phyloP scores from a whole-genome alignment of 2,329 filamentous ascomycete genomes.

The Leptographium radiaticola region DNA sequence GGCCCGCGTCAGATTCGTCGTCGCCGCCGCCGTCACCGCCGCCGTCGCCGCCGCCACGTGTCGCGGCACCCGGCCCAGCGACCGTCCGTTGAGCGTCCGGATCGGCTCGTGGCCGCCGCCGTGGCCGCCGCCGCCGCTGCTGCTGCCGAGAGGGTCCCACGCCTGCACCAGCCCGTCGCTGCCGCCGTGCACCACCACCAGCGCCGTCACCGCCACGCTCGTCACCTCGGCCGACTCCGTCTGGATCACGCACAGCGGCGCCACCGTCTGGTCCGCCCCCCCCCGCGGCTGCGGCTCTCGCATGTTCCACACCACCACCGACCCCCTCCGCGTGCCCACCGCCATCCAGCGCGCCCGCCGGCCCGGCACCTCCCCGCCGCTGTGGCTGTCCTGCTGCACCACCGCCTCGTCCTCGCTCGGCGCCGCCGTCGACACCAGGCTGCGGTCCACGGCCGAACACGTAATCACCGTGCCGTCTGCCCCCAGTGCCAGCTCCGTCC shows the following conservation, averaged over 20 bases:
- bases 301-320: constrained; percentile 75
- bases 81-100: constrained; percentile 74
- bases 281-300: constrained; percentile 39
- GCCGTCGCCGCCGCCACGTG: constrained; percentile 42
- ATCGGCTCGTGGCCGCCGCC: constrained; percentile 43
- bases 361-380: constrained; percentile 59
- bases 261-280: constrained; percentile 24
- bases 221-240: constrained; percentile 85
- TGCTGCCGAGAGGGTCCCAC: constrained; percentile 58
- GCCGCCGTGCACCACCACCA: constrained; percentile 86
- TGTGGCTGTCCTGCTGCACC: constrained; percentile 29
- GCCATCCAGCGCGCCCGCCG: constrained; percentile 71
- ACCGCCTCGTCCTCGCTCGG: constrained; percentile 60
- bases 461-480: constrained; percentile 42
- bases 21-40: constrained; percentile 35
- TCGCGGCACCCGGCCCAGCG: constrained; percentile 69
- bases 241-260: constrained; percentile 67
- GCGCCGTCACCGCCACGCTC: constrained; percentile 65
- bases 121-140: no score
- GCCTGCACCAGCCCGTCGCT: constrained; percentile 91
- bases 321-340: constrained; percentile 65
- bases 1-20: constrained; percentile 49
- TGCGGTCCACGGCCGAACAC: constrained; percentile 59
- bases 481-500: constrained; percentile 43
- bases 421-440: constrained; percentile 57